Base-by-base conservation (phyloP, 768 basidiomycete genomes). In the Mycena epipterygia region DNA sequence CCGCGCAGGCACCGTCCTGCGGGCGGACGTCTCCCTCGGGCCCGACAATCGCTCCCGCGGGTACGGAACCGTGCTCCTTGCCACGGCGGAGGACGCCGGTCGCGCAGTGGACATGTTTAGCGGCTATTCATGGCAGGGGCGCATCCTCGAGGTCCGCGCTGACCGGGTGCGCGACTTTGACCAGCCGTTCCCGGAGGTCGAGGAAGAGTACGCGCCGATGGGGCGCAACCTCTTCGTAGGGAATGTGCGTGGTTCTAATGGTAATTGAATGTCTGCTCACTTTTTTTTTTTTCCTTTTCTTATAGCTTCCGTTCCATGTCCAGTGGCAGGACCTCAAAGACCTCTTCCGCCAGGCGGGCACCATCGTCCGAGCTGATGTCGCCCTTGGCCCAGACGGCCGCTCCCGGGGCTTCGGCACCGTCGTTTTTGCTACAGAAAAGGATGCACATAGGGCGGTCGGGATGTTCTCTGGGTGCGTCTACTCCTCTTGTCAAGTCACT, bases 301-400 rank as follows among this genome's bases (percentile, higher is more conserved):
- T 53, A 17, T 68, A 96, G 95, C 88, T 97, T 19, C 95, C 95
- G 0, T 96, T 96, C 81, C 95, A 96, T 75, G 93, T 92, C 74
- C 95, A 96, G 82, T 99, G 97, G 97, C 97, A 98, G 81, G 97
- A 99, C 78, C 87, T 99, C 49, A 98, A 99, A 81, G 97, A 98
- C 81, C 87, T 98, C 6, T 97, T 98, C 78, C 90, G 97, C 30
- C 91, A 94, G 71, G 95, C 95, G 1, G 97, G 97, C 21, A 91
- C 93, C 23, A 93, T 99, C 62, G 84, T 96, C 39, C 90, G 97
- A 27, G 97, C 97, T 13, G 96, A 97, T 73, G 94, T 98, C 25
- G 93, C 93, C 21, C 88, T 95, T 35, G 95, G 95, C 39, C 89
- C 89, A 6, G 96, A 98, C 77, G 95, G 95, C 16, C 89, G 96